Base-by-base conservation (phyloP, 1,284 basidiomycete species). In the Sphagnurus paluster region DNA sequence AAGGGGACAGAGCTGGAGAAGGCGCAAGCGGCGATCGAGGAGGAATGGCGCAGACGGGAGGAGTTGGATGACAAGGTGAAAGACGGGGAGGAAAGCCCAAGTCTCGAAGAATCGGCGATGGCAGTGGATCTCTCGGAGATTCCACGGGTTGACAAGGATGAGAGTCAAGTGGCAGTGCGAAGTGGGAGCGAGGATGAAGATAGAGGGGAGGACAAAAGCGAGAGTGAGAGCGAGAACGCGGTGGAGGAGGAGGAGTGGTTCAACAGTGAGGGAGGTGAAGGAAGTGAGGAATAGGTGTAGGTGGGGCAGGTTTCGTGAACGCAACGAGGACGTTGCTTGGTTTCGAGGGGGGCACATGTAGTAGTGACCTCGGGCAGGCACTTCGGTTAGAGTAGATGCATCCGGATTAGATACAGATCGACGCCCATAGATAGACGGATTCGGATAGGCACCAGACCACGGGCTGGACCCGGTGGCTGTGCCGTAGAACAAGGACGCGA, bases 311-410 rank as follows among this genome's bases (percentile, higher is more conserved):
- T 26, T n/a, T 39, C 14, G 24, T 10, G 24, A 13, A 14, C 23
- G 23, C 37, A 39, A 39, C 37, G 23, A 39, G 37, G 37, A 39
- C 37, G 23, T 39, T 39, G 37, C 37, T 39, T 39, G 3, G n/a
- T 11, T 2, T n/a, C n/a, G 37, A 25, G 37, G 37, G 25, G 37
- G 23, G 37, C 37, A 39, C 37, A 39, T 39, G 37, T 11, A 37
- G 21, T 11, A 6, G 35, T 23, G 35, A 5, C 6, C 4, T n/a
- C 13, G 35, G 35, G 10, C 35, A n/a, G n/a, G n/a, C n/a, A n/a
- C n/a, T n/a, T n/a, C n/a, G n/a, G n/a, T n/a, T n/a, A n/a, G n/a
- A n/a, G n/a, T n/a, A n/a, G n/a, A n/a, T n/a, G n/a, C n/a, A n/a
- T n/a, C n/a, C n/a, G n/a, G n/a, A n/a, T n/a, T n/a, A n/a, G n/a